A percentile compares a stretch with the other conserved stretches of the same genome.
Evolutionary conservation across 805 yeast genomes (phyloP).

Genomic region (Candida andamanensis): DNA sequence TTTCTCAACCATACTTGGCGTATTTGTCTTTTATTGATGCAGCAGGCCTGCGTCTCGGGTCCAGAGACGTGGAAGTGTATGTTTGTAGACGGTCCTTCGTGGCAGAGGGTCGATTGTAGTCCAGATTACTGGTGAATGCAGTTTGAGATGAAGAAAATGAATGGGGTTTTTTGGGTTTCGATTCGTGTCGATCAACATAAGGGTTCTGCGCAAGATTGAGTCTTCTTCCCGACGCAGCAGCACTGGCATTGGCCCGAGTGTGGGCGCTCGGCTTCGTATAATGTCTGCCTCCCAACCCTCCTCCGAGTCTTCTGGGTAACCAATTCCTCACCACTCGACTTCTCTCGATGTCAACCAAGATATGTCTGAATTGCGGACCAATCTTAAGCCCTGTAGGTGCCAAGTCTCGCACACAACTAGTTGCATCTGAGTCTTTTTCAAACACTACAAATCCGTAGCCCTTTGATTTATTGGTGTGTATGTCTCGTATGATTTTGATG

Average conservation of each 20-base stretch:
- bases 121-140: no score
- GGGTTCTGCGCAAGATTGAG: constrained; percentile 15
- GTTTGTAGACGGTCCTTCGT: no score
- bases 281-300: constrained; percentile 87
- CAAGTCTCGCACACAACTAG: constrained; percentile 54
- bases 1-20: constrained; percentile 21
- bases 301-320: constrained; percentile 77
- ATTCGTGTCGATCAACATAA: no score
- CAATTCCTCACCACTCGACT: constrained; percentile 62
- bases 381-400: constrained; percentile 39
- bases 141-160: no score
- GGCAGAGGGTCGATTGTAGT: no score
- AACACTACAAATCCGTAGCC: constrained; percentile 86
- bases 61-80: no score
- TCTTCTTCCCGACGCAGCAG: constrained; percentile 31
- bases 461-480: constrained; percentile 46
- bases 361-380: constrained; percentile 32
- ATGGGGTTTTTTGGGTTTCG: constrained; percentile 2
- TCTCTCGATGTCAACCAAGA: constrained; percentile 69
- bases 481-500: constrained; percentile 33
- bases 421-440: constrained; percentile 54
- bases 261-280: constrained; percentile 38
- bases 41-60: not conserved
- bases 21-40: constrained; percentile 16
- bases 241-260: constrained; percentile 23